Evolutionary conservation across 139 green algal species (phyloP).

Genomic region (Chlorella sp.): DNA sequence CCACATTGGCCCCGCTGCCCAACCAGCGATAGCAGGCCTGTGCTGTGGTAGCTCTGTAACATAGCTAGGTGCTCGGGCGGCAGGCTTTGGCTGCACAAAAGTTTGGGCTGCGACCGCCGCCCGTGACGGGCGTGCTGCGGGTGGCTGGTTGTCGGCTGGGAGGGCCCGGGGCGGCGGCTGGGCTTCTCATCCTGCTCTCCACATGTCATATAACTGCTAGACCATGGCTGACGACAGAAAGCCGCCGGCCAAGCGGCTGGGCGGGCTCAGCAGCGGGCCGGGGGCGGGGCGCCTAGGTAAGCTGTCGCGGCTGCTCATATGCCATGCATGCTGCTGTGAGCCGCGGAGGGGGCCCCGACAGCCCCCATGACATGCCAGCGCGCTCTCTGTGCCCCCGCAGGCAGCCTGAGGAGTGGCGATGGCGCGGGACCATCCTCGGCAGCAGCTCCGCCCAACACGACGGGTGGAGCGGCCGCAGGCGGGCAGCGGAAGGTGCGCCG

Average conservation of each 20-base stretch:
- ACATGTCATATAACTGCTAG: too few relatives aligned
- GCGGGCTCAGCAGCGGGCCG: slow-evolving; percentile 16
- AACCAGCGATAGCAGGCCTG: not conserved
- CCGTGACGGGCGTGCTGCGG: not conserved
- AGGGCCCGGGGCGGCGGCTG: too few relatives aligned
- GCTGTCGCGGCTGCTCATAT: not conserved
- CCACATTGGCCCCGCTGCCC: slow-evolving; percentile 12
- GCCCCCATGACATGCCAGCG: too few relatives aligned
- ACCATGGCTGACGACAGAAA: slow-evolving; percentile 34
- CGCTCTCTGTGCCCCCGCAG: not conserved
- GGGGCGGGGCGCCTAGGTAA: slow-evolving; percentile 8
- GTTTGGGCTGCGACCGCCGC: not conserved
- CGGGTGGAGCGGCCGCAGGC: not conserved
- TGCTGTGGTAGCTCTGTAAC: too few relatives aligned
- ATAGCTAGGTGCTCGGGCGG: too few relatives aligned
- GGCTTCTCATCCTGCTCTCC: too few relatives aligned
- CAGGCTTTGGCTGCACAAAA: too few relatives aligned
- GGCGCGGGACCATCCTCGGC: slow-evolving; percentile 5
- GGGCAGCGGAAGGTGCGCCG: slow-evolving; percentile 24
- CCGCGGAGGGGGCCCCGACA: too few relatives aligned
- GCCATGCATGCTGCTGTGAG: not conserved
- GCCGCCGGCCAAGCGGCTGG: slow-evolving; percentile 25
- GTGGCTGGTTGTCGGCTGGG: too few relatives aligned
- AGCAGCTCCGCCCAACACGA: too few relatives aligned
- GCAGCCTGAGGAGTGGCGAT: slow-evolving; percentile 5